Evolutionary conservation across 2,329 filamentous ascomycete genomes (phyloP).

Genomic region (Trichothecium sympodiale): DNA sequence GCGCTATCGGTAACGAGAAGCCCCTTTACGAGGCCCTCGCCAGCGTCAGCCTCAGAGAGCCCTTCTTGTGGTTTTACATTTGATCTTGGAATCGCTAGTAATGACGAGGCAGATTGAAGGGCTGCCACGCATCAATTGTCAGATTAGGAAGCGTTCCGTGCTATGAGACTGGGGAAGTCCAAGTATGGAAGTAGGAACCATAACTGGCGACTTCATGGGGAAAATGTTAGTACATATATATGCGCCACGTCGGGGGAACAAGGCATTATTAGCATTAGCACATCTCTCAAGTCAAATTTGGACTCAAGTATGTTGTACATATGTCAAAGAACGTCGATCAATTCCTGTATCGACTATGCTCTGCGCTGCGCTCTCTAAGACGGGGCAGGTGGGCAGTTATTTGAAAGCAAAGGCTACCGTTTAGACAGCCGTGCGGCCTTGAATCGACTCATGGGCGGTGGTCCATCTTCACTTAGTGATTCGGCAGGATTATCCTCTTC

Average conservation of each 20-base stretch:
- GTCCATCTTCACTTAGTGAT: constrained; percentile 54
- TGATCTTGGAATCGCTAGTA: constrained; percentile 46
- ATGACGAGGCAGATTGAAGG: constrained; percentile 39
- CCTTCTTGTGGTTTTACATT: constrained; percentile 26
- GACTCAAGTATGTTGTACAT: no score
- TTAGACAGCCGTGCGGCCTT: constrained; percentile 56
- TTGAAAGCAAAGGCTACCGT: constrained; percentile 31
- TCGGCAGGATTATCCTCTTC: constrained; percentile 58
- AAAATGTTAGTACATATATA: no score
- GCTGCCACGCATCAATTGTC: constrained; percentile 44
- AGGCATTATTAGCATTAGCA: no score
- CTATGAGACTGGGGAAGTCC: constrained; percentile 8
- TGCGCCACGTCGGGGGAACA: no score
- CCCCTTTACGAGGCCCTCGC: no score
- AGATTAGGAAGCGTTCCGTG: constrained; percentile 24
- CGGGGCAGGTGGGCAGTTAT: not conserved
- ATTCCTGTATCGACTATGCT: constrained; percentile 1
- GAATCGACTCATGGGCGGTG: constrained; percentile 59
- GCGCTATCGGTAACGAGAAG: no score
- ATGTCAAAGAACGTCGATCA: not conserved
- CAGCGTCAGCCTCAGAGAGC: constrained; percentile 45
- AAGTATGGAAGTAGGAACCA: no score
- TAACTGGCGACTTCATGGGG: no score
- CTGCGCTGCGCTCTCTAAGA: not conserved
- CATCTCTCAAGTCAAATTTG: no score